Conservation (phyloP, 306 rosid genomes). For the Dalbergia oliveri region DNA sequence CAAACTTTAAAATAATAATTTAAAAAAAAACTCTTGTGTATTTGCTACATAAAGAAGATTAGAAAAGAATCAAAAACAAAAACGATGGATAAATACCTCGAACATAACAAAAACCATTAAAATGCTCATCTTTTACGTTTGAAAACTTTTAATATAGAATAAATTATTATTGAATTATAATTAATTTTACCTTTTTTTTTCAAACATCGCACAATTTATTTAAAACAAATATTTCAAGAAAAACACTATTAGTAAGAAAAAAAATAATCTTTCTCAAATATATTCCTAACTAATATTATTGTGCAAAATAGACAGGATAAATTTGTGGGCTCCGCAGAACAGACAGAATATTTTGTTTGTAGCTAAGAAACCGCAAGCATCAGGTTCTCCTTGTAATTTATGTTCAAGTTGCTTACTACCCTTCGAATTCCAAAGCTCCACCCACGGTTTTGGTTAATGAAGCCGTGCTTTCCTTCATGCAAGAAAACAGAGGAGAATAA, state of each 20-base stretch:
- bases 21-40: background rate
- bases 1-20: background rate
- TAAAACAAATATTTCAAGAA: too few species aligned
- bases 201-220: too few species aligned
- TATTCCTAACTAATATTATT: too few species aligned
- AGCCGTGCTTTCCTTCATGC: background rate
- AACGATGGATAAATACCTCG: background rate
- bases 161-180: too few species aligned
- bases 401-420: slow-evolving; percentile 14
- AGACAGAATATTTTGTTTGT: background rate
- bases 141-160: too few species aligned
- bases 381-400: slow-evolving; percentile 9
- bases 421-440: slow-evolving; percentile 10
- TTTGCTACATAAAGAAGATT: background rate
- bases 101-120: background rate
- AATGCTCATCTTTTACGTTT: too few species aligned
- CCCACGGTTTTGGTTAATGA: slow-evolving; percentile 34
- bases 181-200: too few species aligned
- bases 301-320: background rate
- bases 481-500: background rate
- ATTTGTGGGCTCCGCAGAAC: background rate
- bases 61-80: too few species aligned
- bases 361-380: background rate
- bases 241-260: too few species aligned
- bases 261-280: too few species aligned